These are phyloP conservation scores for Neoscytalidium dimidiatum DNA, from an alignment of 2,329 filamentous ascomycete genomes.

Conservation along the genomic window DNA sequence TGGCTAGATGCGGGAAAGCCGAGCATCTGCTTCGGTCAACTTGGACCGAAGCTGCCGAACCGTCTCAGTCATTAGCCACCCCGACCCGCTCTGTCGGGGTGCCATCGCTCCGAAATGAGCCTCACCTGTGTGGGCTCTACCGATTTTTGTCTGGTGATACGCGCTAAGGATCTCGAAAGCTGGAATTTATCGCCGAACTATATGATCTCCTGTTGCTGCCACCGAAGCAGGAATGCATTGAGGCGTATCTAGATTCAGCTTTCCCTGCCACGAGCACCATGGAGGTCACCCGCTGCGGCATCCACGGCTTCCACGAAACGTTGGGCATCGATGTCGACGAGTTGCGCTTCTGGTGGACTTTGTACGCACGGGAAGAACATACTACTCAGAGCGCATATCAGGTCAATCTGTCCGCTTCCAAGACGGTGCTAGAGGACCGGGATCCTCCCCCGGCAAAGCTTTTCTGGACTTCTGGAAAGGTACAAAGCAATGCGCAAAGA, in stretches of 20 bases:
- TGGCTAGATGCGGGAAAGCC: background rate
- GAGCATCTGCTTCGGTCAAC: background rate
- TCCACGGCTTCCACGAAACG: conserved; percentile 43
- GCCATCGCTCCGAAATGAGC: background rate
- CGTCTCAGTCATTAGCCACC: background rate
- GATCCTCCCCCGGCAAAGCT: conserved; percentile 16
- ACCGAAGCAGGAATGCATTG: background rate
- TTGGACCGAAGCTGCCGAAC: background rate
- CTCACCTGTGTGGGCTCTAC: background rate
- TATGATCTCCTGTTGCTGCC: background rate
- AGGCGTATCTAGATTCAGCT: no score
- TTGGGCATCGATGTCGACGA: conserved; percentile 43
- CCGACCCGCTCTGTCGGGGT: background rate
- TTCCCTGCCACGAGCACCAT: conserved; percentile 18
- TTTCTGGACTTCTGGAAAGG: conserved; percentile 28
- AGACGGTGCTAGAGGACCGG: background rate
- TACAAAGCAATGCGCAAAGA: conserved; percentile 27
- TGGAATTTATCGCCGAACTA: background rate
- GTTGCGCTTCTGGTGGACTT: conserved; percentile 39
- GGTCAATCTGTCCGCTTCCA: conserved; percentile 21
- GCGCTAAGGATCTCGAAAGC: background rate
- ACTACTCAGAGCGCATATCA: conserved; percentile 36
- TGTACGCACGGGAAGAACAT: conserved; percentile 33
- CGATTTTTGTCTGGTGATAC: background rate
- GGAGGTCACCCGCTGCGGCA: conserved; percentile 37